Evolutionary conservation across 2,329 filamentous ascomycete genomes (phyloP).

Genomic region (Apiospora koreana): DNA sequence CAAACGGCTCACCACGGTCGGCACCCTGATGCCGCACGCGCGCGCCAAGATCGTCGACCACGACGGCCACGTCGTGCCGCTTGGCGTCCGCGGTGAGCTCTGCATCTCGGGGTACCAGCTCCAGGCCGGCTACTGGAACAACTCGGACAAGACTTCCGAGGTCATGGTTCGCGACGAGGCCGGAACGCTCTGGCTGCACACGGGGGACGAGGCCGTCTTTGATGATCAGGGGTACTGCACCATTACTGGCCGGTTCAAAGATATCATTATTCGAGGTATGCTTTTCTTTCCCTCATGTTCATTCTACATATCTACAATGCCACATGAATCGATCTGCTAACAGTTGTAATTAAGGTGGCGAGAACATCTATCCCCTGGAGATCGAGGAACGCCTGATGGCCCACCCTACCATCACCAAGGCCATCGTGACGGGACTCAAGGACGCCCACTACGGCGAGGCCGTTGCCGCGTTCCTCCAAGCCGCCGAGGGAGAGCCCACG

Average conservation of each 20-base stretch:
- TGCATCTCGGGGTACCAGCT: conserved; percentile 79
- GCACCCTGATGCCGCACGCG: conserved; percentile 74
- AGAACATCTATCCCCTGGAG: conserved; percentile 74
- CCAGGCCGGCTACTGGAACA: conserved; percentile 68
- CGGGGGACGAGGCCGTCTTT: conserved; percentile 69
- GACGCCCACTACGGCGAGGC: conserved; percentile 74
- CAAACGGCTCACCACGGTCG: conserved; percentile 69
- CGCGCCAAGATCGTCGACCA: conserved; percentile 76
- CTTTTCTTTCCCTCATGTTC: background rate
- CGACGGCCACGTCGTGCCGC: conserved; percentile 63
- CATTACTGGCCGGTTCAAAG: conserved; percentile 77
- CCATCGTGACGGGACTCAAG: conserved; percentile 69
- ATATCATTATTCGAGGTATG: conserved; percentile 73
- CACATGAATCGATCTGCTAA: background rate
- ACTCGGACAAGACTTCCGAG: conserved; percentile 71
- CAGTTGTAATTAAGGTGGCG: conserved; percentile 54
- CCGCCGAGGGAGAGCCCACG: conserved; percentile 21
- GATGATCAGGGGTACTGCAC: conserved; percentile 69
- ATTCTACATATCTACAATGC: background rate
- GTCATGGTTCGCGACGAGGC: conserved; percentile 54
- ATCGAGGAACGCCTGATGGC: conserved; percentile 72
- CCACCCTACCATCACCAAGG: conserved; percentile 63
- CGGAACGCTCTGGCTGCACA: conserved; percentile 63
- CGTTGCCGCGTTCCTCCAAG: conserved; percentile 63
- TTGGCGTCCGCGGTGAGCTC: conserved; percentile 71